Base-by-base conservation (phyloP, 2,329 filamentous ascomycete genomes). In the Torrubiellomyces zombiae region DNA sequence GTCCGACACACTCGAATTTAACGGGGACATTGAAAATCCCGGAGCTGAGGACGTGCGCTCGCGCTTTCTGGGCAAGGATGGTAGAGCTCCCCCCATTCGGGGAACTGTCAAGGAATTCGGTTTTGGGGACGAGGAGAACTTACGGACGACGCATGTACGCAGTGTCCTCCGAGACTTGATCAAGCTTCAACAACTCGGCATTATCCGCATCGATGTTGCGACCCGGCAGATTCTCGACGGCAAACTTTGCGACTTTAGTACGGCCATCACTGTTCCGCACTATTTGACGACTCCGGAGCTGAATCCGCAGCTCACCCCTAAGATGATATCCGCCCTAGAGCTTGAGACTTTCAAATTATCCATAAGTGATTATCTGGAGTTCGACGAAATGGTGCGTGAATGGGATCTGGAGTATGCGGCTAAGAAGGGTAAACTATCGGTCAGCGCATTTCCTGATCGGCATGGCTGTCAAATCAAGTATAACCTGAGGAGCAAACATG, bases 211-310 rank as follows among this genome's bases (percentile, higher is more conserved):
- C 1, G 22, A 17, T 2, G 11, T 24, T n/a, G 15, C 9, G 9
- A 16, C 16, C 20, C 26, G 30, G 9, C 38, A 44, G 20, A 5
- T 39, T 8, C 28, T 42, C 26, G 27, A 23, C 27, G 29, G 33
- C 24, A 42, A 40, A 21, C 2, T 39, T 3, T 15, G 25, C 24
- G 37, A 44, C 28, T 39, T 45, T 21, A 43, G 39, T 30, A 34
- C 17, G 5, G 26, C 38, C 23, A 23, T 41, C 12, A 45, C 42
- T 5, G 10, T 30, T 6, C 41, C 42, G 9, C 40, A 45, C 25
- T 36, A 30, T 15, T 7, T 33, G 7, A 38, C 21, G 9, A 23
- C 5, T 10, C 14, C 21, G 5, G 21, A 23, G 21, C 10, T 23
- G n/a, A 23, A 9, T 12, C 21, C 14, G 7, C 9, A 1, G 6